Percentiles rank a stretch among this genome's conserved stretches.
These are phyloP conservation scores for Lagerstroemia speciosa DNA, from an alignment of 345 rosid genomes.

Conservation along the genomic window DNA sequence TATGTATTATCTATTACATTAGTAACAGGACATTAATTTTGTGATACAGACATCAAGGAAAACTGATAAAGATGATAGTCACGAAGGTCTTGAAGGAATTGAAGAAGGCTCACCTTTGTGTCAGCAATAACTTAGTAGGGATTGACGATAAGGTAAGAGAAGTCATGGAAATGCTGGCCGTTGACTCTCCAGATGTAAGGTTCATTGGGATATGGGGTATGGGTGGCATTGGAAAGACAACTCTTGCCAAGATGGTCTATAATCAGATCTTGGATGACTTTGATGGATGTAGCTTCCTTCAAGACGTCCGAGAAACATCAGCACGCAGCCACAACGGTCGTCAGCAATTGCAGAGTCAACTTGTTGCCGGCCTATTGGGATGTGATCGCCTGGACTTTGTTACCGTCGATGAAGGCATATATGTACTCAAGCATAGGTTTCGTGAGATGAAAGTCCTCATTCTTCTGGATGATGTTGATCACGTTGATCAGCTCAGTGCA, in stretches of 20 bases:
- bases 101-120: background rate
- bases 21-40: background rate
- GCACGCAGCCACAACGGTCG: background rate
- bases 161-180: background rate
- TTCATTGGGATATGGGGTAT: background rate
- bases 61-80: background rate
- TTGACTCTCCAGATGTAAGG: background rate
- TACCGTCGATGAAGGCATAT: background rate
- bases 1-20: too few relatives aligned
- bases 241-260: background rate
- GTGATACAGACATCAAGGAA: background rate
- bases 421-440: background rate
- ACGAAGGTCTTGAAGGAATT: background rate
- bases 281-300: background rate
- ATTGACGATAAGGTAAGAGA: background rate
- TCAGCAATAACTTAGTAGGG: background rate
- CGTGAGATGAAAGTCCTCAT: background rate
- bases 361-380: background rate
- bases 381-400: background rate
- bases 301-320: background rate
- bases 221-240: background rate
- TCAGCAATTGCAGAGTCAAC: background rate
- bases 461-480: constrained; percentile 1
- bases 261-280: background rate
- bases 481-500: background rate